Base-by-base conservation (phyloP, 1,139 yeast species). In the Suhomyces wounanorum region DNA sequence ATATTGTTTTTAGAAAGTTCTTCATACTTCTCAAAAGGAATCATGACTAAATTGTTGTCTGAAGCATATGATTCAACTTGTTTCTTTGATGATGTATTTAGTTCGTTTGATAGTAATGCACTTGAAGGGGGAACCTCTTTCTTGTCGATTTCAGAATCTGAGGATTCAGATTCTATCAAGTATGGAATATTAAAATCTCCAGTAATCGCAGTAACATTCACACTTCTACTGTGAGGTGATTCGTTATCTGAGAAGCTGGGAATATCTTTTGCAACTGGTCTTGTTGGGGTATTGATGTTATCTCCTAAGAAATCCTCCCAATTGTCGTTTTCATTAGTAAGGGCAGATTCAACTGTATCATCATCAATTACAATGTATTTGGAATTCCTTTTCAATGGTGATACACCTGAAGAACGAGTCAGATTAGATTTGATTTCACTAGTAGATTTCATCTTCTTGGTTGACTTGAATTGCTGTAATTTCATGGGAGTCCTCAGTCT, bases 11-110 rank as follows among this genome's bases (percentile, higher is more conserved):
- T 54, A 37, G 63, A 63, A 37, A 71, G 63, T 43, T 64, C 66
- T 45, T 77, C 75, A 51, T 75, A 82, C 52, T 79, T 79, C 1
- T 74, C 80, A 44, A 64, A 60, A 3, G 86, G 74, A 21, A 85
- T 56, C n/a, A 82, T 57, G 8, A 79, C 77, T 52, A 84, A 62
- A 40, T 79, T 76, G 54, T 82, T 76, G 17, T 73, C 73, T 26
- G 72, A 67, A 1, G 85, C 86, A 58, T 78, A 83, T 21, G 68
- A 64, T 52, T 77, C 78, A 21, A 82, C 67, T 35, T 78, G 78
- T 3, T 62, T 66, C 58, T 66, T 66, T n/a, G 59, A 47, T n/a
- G 52, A 43, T 10, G 53, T 47, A 36, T 59, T 49, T 44, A 66
- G 54, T 49, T 66, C 73, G 21, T 60, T 64, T 0, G 72, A 60